Percentiles rank a stretch among this genome's conserved stretches.
Conservation (phyloP, 371 early-diverging fungal species). For the Rhizopus sp. region DNA sequence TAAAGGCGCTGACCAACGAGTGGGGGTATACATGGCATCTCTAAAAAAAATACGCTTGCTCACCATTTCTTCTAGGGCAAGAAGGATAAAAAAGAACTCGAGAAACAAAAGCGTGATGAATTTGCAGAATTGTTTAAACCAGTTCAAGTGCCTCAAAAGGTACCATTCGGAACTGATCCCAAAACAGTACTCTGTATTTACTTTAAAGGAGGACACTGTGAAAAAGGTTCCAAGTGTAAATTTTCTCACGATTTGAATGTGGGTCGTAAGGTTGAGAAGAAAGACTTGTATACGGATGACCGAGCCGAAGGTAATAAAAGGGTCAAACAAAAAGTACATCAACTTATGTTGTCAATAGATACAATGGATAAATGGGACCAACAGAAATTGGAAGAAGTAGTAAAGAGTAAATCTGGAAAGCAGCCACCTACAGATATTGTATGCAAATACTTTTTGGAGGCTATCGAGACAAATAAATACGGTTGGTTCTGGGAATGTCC, state of each 20-base stretch:
- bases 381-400: slow-evolving; percentile 85
- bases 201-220: slow-evolving; percentile 93
- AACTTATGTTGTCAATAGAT: slow-evolving; percentile 51
- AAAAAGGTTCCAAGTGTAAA: slow-evolving; percentile 96
- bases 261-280: slow-evolving; percentile 88
- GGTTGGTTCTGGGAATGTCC: slow-evolving; percentile 99
- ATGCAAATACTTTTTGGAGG: slow-evolving; percentile 99
- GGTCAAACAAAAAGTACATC: slow-evolving; percentile 47
- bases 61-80: slow-evolving; percentile 22
- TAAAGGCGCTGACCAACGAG: slow-evolving; percentile 32
- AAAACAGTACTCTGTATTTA: slow-evolving; percentile 96
- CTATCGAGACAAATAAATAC: slow-evolving; percentile 96
- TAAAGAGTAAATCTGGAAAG: slow-evolving; percentile 83
- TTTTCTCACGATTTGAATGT: slow-evolving; percentile 96
- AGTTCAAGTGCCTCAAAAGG: slow-evolving; percentile 87
- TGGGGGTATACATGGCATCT: not conserved
- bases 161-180: slow-evolving; percentile 99
- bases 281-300: slow-evolving; percentile 90
- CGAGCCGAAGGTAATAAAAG: slow-evolving; percentile 49
- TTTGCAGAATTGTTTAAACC: slow-evolving; percentile 91
- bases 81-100: slow-evolving; percentile 42
- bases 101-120: slow-evolving; percentile 50
- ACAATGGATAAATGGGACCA: slow-evolving; percentile 98
- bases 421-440: slow-evolving; percentile 95
- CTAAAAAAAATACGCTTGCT: not conserved